phyloP scores from a whole-genome alignment of 805 yeast genomes.

The Pachysolen tannophilus region DNA sequence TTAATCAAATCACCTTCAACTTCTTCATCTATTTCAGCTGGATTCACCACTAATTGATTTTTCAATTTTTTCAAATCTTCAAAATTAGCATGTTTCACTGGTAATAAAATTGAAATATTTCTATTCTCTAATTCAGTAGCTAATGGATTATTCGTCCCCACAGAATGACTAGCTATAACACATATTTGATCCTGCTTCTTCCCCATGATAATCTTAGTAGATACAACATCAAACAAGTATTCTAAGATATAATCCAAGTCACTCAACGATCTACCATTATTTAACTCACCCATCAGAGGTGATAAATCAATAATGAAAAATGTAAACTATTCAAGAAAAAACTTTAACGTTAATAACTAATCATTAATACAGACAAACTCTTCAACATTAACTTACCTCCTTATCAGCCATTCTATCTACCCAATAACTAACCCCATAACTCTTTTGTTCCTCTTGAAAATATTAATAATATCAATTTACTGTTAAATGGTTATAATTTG shows the following conservation, averaged over 20 bases:
- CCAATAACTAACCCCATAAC: too few relatives aligned
- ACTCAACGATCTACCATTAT: slow-evolving; percentile 33
- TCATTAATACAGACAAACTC: neutral
- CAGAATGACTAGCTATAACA: slow-evolving; percentile 17
- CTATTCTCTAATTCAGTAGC: slow-evolving; percentile 15
- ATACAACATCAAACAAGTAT: slow-evolving; percentile 33
- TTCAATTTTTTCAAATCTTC: slow-evolving; percentile 10
- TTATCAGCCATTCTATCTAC: slow-evolving; percentile 1
- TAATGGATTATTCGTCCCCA: slow-evolving; percentile 18
- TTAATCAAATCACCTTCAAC: slow-evolving; percentile 21
- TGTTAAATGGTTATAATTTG: too few relatives aligned
- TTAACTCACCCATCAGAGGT: slow-evolving; percentile 30
- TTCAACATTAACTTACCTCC: neutral
- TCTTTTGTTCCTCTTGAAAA: too few relatives aligned
- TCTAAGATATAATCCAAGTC: slow-evolving; percentile 29
- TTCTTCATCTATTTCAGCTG: slow-evolving; percentile 9
- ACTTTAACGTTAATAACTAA: neutral
- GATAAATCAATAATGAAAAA: slow-evolving; percentile 43
- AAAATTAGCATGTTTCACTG: slow-evolving; percentile 14
- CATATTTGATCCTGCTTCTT: slow-evolving; percentile 19
- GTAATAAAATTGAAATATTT: slow-evolving; percentile 12
- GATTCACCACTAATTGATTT: slow-evolving; percentile 11
- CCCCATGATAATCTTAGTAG: slow-evolving; percentile 18
- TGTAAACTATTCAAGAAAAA: slow-evolving; percentile 17
- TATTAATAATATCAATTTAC: too few relatives aligned